These are phyloP conservation scores for Nepenthes gracilis DNA, from an alignment of 148 eudicot species.

Conservation along the genomic window DNA sequence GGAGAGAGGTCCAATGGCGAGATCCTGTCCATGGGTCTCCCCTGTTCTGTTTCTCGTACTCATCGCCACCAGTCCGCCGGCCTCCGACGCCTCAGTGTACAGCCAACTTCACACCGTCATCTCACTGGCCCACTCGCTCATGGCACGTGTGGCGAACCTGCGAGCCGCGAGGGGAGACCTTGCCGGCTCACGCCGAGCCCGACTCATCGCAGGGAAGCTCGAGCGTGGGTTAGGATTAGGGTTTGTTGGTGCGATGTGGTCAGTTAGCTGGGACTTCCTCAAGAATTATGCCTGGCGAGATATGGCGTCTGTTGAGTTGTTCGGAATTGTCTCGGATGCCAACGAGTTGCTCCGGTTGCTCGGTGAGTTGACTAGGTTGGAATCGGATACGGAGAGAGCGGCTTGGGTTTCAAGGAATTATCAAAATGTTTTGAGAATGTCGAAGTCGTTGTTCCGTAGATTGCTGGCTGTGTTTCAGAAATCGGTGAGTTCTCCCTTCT, in stretches of 20 bases:
- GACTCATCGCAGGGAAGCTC: constrained; percentile 34
- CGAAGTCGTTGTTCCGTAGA: constrained; percentile 28
- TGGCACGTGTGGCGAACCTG: constrained; percentile 62
- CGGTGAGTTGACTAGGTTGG: constrained; percentile 39
- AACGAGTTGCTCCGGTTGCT: constrained; percentile 45
- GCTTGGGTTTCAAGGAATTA: constrained; percentile 57
- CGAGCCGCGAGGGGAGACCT: constrained; percentile 61
- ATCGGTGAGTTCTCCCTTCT: constrained; percentile 29
- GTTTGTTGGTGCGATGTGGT: constrained; percentile 28
- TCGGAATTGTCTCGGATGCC: constrained; percentile 32
- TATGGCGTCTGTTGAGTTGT: constrained; percentile 24
- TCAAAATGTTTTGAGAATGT: constrained; percentile 22
- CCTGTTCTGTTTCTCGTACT: constrained; percentile 14
- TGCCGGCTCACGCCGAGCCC: constrained; percentile 49
- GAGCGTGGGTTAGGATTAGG: constrained; percentile 29
- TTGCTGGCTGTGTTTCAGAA: constrained; percentile 43
- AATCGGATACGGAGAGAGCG: constrained; percentile 35
- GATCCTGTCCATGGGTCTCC: constrained; percentile 1
- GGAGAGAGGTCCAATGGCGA: constrained; percentile 1
- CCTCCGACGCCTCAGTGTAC: constrained; percentile 13
- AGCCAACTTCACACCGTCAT: constrained; percentile 37
- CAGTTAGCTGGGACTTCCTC: constrained; percentile 57
- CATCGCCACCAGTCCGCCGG: constrained; percentile 12
- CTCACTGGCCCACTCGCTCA: constrained; percentile 71
- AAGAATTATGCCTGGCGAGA: constrained; percentile 58